Evolutionary conservation across 106 monocot genomes (phyloP), one percentile per base, ranked within the genome.

Genomic region (Acorus calamus): DNA sequence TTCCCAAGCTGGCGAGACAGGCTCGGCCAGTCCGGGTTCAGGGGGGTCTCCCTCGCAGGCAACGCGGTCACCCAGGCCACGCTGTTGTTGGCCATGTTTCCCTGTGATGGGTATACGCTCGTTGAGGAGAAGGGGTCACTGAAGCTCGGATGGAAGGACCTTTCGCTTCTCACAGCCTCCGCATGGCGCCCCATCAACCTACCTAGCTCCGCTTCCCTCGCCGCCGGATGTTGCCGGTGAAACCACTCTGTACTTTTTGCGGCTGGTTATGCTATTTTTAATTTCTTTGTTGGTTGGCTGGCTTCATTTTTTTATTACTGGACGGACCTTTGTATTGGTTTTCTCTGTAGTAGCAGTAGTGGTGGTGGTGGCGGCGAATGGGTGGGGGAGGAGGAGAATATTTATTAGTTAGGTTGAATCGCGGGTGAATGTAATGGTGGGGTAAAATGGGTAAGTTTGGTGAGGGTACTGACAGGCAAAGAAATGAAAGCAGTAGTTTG

Each of bases 71-170:
- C 84, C 3, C 92, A 92, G 71, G 92, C 92, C 7, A 77, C 79
- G 0, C 84, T 92, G 6, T 74, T 90, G 3, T 82, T 90, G 11
- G 87, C 87, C 59, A 96, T 96, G 94, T 96, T 94, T 67, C 94
- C 87, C 7, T 90, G 72, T 13, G 94, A 96, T 55, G 94, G 94
- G 0, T 96, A 96, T 76, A 96, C 94, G 0, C 79, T 96, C 5
- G 73, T 90, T 5, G 94, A 96, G 63, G 94, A 96, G 82, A 87
- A 82, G n/a, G 94, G 94, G 2, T 69, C 90, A 2, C 82, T 96
- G 5, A 90, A 90, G 80, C 87, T 96, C 4, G 94, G 94, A 3
- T 96, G 94, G 94, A 96, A 96, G 77, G 94, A 96, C 66, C 80
- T 96, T 3, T 87, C 80, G 64, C 72, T 96, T 5, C 77, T 96